Evolutionary conservation across 805 yeast genomes (phyloP).

Genomic region (Metschnikowia proteae): DNA sequence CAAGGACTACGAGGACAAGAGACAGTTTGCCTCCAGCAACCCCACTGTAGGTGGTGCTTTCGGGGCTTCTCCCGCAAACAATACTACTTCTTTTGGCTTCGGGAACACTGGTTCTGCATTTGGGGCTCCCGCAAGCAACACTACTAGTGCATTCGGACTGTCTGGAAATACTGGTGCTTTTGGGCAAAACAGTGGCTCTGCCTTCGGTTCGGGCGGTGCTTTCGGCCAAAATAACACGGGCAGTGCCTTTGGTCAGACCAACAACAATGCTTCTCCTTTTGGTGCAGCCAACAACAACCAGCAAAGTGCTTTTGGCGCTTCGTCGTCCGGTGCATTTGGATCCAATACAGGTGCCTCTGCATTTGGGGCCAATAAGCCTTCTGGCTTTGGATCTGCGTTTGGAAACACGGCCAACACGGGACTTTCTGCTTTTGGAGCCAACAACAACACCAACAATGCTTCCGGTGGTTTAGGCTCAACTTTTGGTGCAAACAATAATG

Average conservation of each 20-base stretch:
- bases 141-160: slow-evolving; percentile 9
- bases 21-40: slow-evolving; percentile 52
- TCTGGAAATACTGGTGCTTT: slow-evolving; percentile 16
- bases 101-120: slow-evolving; percentile 11
- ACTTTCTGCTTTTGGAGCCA: slow-evolving; percentile 23
- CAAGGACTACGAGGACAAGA: slow-evolving; percentile 78
- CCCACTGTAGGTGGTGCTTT: slow-evolving; percentile 24
- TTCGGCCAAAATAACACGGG: slow-evolving; percentile 29
- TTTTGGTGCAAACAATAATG: slow-evolving; percentile 14
- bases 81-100: slow-evolving; percentile 9
- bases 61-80: slow-evolving; percentile 15
- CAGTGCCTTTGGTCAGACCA: slow-evolving; percentile 15
- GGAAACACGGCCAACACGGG: slow-evolving; percentile 22
- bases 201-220: slow-evolving; percentile 2
- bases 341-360: slow-evolving; percentile 5
- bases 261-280: slow-evolving; percentile 13
- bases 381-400: slow-evolving; percentile 28
- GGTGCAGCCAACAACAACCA: slow-evolving; percentile 13
- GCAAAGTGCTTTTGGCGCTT: slow-evolving; percentile 3
- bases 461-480: slow-evolving; percentile 18
- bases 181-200: slow-evolving; percentile 21
- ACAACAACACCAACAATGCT: slow-evolving; percentile 19
- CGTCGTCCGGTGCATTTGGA: slow-evolving; percentile 12
- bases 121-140: slow-evolving; percentile 26
- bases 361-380: slow-evolving; percentile 19